phyloP scores from a whole-genome alignment of 2,329 filamentous ascomycete genomes.

The Venturia nashicola region DNA sequence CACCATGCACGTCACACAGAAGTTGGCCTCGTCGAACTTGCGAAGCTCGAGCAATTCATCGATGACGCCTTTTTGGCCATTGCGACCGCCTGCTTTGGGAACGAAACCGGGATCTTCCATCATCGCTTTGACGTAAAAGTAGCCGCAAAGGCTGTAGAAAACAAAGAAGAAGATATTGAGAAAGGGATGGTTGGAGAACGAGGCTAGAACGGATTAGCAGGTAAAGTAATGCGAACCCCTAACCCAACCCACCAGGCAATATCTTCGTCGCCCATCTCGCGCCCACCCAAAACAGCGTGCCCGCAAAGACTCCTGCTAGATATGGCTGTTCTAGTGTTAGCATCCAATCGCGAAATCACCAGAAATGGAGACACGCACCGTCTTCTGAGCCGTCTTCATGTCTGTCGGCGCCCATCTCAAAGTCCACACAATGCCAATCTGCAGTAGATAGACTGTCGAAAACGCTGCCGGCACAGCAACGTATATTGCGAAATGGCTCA shows the following conservation, averaged over 20 bases:
- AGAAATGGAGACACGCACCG: constrained; percentile 41
- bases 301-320: constrained; percentile 86
- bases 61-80: constrained; percentile 79
- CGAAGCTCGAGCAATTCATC: constrained; percentile 72
- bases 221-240: not conserved
- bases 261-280: constrained; percentile 64
- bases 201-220: constrained; percentile 33
- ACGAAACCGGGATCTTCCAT: constrained; percentile 82
- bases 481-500: constrained; percentile 64
- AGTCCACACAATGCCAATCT: constrained; percentile 66
- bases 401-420: constrained; percentile 74
- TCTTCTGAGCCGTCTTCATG: constrained; percentile 83
- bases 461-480: constrained; percentile 62
- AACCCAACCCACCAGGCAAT: constrained; percentile 48
- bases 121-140: constrained; percentile 85
- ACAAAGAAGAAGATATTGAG: constrained; percentile 64
- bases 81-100: constrained; percentile 78
- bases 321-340: constrained; percentile 46
- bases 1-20: constrained; percentile 91
- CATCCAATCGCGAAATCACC: constrained; percentile 20
- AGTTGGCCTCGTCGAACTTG: constrained; percentile 90
- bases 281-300: constrained; percentile 68
- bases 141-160: constrained; percentile 55
- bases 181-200: constrained; percentile 54
- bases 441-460: constrained; percentile 54